Percentiles rank a stretch among this genome's conserved stretches.
Evolutionary conservation across 2,329 filamentous ascomycete genomes (phyloP).

Genomic region (Thelonectria blattea): DNA sequence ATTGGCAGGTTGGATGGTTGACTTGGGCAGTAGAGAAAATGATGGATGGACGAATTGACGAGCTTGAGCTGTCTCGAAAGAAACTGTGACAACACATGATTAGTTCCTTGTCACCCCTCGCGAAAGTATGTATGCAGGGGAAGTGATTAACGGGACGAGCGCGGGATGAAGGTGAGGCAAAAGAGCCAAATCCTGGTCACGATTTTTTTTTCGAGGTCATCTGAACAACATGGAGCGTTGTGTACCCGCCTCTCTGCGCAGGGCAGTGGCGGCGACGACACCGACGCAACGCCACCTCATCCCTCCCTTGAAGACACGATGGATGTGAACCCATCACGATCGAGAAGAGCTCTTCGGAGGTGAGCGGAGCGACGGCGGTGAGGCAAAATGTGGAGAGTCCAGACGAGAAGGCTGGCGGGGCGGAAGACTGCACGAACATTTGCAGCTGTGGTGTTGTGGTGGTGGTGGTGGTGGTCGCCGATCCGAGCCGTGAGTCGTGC

Average conservation of each 20-base stretch:
- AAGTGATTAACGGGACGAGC: conserved; percentile 1
- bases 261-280: conserved; percentile 22
- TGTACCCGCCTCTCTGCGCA: conserved; percentile 26
- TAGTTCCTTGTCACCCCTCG: not conserved
- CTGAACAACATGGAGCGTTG: conserved; percentile 31
- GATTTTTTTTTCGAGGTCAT: conserved; percentile 34
- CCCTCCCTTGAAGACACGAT: conserved; percentile 25
- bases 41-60: not conserved
- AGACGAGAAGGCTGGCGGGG: conserved; percentile 18
- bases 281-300: conserved; percentile 33
- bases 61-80: not conserved
- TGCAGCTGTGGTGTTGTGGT: conserved; percentile 9
- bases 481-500: conserved; percentile 30
- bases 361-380: conserved; percentile 30
- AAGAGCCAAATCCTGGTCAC: conserved; percentile 20
- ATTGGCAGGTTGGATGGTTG: not conserved
- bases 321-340: conserved; percentile 19
- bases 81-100: not conserved
- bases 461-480: conserved; percentile 6
- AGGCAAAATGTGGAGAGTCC: conserved; percentile 14
- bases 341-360: conserved; percentile 18
- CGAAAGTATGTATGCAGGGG: not conserved
- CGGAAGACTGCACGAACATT: conserved; percentile 2
- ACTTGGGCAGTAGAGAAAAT: not conserved
- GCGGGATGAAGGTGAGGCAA: conserved; percentile 20